Evolutionary conservation across 257 asterid genomes (phyloP).

Genomic region (Solanum boliviense): DNA sequence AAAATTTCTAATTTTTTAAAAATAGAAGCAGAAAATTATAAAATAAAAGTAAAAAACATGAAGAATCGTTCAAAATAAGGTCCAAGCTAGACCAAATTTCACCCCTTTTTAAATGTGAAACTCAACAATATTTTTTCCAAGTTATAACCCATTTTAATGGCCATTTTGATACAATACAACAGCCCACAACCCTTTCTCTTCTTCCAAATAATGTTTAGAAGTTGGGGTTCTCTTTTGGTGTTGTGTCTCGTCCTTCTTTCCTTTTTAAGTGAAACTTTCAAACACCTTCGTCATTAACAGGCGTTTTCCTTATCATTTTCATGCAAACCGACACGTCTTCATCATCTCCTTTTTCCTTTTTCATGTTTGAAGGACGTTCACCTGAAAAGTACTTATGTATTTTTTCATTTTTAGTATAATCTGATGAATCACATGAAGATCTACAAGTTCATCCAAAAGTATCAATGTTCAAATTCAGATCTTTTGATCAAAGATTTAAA

Average conservation of each 20-base stretch:
- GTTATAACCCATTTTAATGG: not conserved
- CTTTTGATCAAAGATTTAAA: not conserved
- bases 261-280: not conserved
- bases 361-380: not conserved
- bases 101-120: too few species aligned
- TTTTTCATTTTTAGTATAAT: not conserved
- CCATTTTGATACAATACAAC: not conserved
- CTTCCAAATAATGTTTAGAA: not conserved
- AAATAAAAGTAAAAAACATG: too few species aligned
- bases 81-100: too few species aligned
- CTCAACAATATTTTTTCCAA: not conserved
- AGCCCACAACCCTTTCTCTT: not conserved
- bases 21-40: too few species aligned
- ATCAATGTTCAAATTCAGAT: not conserved
- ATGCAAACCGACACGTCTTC: not conserved
- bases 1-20: not conserved
- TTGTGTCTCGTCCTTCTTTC: not conserved
- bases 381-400: not conserved
- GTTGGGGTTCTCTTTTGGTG: not conserved
- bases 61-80: too few species aligned
- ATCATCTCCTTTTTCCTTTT: not conserved
- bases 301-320: not conserved
- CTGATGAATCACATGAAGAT: not conserved
- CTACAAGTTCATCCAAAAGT: not conserved
- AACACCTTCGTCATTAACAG: not conserved